phyloP scores from a whole-genome alignment of 371 early-diverging fungal species.

The Fennellomyces sp. region DNA sequence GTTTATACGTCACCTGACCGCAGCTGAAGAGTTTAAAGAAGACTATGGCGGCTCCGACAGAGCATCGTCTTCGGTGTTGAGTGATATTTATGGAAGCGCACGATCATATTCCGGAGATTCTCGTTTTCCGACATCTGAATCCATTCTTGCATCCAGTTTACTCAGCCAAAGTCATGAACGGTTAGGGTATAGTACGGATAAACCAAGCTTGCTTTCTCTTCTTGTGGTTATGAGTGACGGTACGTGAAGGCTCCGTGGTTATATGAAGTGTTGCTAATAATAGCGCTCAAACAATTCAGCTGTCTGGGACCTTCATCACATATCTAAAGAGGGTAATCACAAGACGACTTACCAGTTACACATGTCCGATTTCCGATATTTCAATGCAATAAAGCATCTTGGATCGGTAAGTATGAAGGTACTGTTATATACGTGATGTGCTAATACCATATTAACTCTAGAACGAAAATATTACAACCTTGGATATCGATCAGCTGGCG shows the following conservation, averaged over 20 bases:
- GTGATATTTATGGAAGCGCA: neutral
- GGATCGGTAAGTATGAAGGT: conserved; percentile 36
- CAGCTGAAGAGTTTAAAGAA: neutral
- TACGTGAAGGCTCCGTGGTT: neutral
- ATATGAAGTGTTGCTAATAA: no score
- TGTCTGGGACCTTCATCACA: conserved; percentile 35
- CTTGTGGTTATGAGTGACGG: conserved; percentile 43
- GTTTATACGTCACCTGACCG: conserved; percentile 22
- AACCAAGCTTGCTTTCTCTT: conserved; percentile 32
- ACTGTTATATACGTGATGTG: no score
- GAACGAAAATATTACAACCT: conserved; percentile 55
- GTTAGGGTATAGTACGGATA: conserved; percentile 6
- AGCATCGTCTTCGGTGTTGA: neutral
- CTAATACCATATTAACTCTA: no score
- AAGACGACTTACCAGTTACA: conserved; percentile 41
- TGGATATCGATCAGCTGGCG: conserved; percentile 61
- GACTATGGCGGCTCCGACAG: neutral
- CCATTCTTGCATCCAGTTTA: conserved; percentile 19
- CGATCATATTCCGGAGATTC: neutral
- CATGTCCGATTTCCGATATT: conserved; percentile 59
- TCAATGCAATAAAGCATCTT: conserved; percentile 59
- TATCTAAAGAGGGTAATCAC: neutral
- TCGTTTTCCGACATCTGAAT: neutral
- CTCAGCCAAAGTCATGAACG: conserved; percentile 42
- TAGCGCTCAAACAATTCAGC: conserved; percentile 6